These are phyloP conservation scores for Sodiomyces alkalinus DNA, from an alignment of 2,329 filamentous ascomycete genomes.

Conservation along the genomic window DNA sequence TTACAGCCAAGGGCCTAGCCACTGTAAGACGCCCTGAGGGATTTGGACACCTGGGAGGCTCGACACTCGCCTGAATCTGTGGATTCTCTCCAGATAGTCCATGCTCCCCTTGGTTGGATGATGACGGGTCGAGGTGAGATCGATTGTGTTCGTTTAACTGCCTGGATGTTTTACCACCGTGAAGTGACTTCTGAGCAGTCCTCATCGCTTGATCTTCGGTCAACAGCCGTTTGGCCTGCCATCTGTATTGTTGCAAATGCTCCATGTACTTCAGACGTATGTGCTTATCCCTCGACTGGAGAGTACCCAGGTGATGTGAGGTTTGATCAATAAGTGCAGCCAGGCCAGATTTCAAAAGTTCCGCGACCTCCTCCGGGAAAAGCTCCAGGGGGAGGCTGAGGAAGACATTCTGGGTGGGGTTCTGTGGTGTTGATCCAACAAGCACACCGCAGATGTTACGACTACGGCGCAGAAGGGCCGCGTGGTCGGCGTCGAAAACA, in stretches of 20 bases:
- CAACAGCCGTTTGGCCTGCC: conserved; percentile 22
- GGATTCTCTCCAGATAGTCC: too few relatives aligned
- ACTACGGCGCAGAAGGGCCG: conserved; percentile 60
- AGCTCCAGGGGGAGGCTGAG: conserved; percentile 78
- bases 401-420: conserved; percentile 90
- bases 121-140: too few relatives aligned
- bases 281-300: conserved; percentile 41
- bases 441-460: conserved; percentile 79
- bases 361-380: conserved; percentile 74
- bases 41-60: too few relatives aligned
- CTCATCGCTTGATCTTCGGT: conserved; percentile 23
- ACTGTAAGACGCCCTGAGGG: too few relatives aligned
- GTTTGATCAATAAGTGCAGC: conserved; percentile 73
- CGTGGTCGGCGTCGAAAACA: conserved; percentile 73
- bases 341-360: conserved; percentile 62
- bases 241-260: conserved; percentile 31
- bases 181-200: conserved; percentile 15
- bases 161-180: too few relatives aligned
- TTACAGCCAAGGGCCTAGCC: conserved; percentile 15
- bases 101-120: too few relatives aligned
- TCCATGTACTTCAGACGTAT: conserved; percentile 49
- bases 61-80: too few relatives aligned
- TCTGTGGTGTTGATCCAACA: conserved; percentile 77
- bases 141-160: too few relatives aligned
- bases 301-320: conserved; percentile 48